phyloP scores from a whole-genome alignment of 306 rosid species.

The Quercus rubra region DNA sequence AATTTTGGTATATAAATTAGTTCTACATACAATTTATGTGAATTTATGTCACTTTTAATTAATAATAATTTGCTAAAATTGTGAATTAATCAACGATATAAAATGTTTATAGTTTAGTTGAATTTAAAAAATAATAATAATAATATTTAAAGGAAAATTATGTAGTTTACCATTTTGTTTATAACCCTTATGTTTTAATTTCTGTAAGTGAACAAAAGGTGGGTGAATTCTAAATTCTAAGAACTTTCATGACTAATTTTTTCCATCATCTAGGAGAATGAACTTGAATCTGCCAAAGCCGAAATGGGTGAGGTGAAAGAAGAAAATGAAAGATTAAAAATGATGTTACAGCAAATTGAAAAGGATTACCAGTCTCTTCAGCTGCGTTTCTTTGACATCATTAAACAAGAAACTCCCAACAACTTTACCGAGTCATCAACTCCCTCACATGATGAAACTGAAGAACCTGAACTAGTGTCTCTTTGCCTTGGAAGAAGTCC shows the following conservation, averaged over 20 bases:
- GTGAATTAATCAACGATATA: no score
- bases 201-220: not conserved
- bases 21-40: no score
- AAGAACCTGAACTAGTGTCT: slow-evolving; percentile 36
- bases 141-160: no score
- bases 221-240: not conserved
- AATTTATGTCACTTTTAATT: no score
- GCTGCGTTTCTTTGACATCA: slow-evolving; percentile 22
- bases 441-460: not conserved
- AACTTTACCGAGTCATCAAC: not conserved
- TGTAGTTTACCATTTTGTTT: no score
- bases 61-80: no score
- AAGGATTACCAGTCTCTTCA: slow-evolving; percentile 38
- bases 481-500: slow-evolving; percentile 42
- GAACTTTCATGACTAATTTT: not conserved
- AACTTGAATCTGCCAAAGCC: slow-evolving; percentile 29
- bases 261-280: slow-evolving; percentile 1
- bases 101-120: no score
- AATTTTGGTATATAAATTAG: no score
- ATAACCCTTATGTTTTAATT: not conserved
- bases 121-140: no score
- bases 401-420: slow-evolving; percentile 10
- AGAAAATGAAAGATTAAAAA: slow-evolving; percentile 28
- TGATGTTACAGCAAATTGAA: slow-evolving; percentile 11
- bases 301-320: slow-evolving; percentile 24